Percentiles rank a stretch among this genome's conserved stretches.
These are phyloP conservation scores for Chloroidium sp. DNA, from an alignment of 163 green algal species.

Conservation along the genomic window DNA sequence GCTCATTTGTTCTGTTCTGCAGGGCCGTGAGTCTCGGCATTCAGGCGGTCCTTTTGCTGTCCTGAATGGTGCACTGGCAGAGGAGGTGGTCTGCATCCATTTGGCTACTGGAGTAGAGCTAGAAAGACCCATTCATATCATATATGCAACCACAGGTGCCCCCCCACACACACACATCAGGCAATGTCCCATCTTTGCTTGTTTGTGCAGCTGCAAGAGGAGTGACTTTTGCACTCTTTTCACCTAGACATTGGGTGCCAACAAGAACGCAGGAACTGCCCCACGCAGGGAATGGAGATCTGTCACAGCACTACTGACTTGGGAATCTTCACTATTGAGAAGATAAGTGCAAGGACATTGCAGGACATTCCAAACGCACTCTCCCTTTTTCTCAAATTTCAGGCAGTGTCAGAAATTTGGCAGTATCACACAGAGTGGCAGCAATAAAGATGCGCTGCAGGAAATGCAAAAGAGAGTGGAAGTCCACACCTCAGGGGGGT, in stretches of 20 bases:
- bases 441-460: background rate
- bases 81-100: constrained; percentile 53
- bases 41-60: constrained; percentile 67
- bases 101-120: constrained; percentile 40
- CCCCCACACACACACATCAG: background rate
- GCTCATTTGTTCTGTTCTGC: background rate
- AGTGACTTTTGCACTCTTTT: background rate
- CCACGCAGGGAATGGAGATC: too few species aligned
- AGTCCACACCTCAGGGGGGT: background rate
- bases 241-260: too few species aligned
- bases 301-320: too few species aligned
- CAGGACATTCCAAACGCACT: too few species aligned
- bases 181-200: background rate
- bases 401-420: too few species aligned
- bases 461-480: background rate
- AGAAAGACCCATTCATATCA: constrained; percentile 56
- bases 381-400: too few species aligned
- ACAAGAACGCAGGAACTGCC: too few species aligned
- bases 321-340: too few species aligned
- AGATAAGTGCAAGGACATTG: too few species aligned
- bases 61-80: constrained; percentile 59
- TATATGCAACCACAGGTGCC: constrained; percentile 55
- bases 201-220: background rate
- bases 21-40: constrained; percentile 43
- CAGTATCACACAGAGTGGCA: too few species aligned